Percentiles rank a stretch among this genome's conserved stretches.
Evolutionary conservation across 1,284 basidiomycete species (phyloP).

Genomic region (Malassezia furfur): DNA sequence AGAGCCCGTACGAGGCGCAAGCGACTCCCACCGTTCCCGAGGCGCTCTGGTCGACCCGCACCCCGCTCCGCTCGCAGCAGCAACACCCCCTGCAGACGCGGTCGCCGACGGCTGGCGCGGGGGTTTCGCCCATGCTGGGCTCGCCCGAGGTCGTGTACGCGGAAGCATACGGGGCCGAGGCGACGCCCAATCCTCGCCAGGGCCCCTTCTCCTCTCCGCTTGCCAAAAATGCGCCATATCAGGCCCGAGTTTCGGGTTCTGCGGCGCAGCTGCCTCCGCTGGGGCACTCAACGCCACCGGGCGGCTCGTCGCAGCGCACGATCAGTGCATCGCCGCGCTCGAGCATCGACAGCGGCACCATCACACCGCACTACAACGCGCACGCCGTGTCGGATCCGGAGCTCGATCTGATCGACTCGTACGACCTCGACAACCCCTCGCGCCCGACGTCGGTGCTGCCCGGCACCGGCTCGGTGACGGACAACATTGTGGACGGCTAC

Average conservation of each 20-base stretch:
- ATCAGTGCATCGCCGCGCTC: not conserved
- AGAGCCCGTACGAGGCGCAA: not conserved
- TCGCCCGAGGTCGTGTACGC: not conserved
- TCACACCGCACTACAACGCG: not conserved
- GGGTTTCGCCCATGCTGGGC: not conserved
- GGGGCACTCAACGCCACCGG: not conserved
- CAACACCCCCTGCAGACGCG: too few species aligned
- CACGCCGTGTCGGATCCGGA: not conserved
- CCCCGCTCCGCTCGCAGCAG: not conserved
- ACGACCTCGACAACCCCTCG: not conserved
- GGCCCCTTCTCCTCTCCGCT: not conserved
- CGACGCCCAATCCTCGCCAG: not conserved
- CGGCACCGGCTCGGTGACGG: not conserved
- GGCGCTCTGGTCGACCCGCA: not conserved
- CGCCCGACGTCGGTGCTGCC: not conserved
- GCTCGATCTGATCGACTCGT: conserved; percentile 4
- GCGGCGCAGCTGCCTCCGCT: not conserved
- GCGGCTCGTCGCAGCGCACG: not conserved
- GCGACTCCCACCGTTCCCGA: not conserved
- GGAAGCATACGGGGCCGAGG: not conserved
- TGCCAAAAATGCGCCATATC: not conserved
- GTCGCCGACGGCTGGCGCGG: not conserved
- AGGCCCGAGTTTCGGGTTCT: not conserved
- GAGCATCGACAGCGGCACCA: not conserved
- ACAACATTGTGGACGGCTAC: conserved; percentile 9